Percentiles rank a stretch among this genome's conserved stretches.
Evolutionary conservation across 1,139 yeast genomes (phyloP).

Genomic region (Hanseniaspora uvarum): DNA sequence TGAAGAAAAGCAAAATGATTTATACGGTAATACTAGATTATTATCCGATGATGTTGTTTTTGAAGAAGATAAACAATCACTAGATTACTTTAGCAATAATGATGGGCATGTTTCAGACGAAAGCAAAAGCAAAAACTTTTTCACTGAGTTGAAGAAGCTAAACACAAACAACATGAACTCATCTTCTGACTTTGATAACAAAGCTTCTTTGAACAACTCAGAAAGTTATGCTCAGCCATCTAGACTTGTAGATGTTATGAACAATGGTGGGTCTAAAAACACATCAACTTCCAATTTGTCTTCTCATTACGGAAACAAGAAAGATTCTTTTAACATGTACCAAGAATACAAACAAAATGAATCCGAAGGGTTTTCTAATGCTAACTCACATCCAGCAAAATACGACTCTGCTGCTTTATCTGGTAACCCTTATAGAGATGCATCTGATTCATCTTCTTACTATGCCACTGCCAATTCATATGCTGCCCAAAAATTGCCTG

Average conservation of each 20-base stretch:
- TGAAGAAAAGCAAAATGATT: slow-evolving; percentile 25
- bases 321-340: slow-evolving; percentile 13
- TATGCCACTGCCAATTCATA: slow-evolving; percentile 14
- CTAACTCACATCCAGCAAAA: neutral
- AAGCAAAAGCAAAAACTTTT: slow-evolving; percentile 2
- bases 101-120: slow-evolving; percentile 15
- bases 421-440: neutral
- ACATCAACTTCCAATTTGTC: neutral
- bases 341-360: slow-evolving; percentile 17
- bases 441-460: slow-evolving; percentile 19
- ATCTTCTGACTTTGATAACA: slow-evolving; percentile 10
- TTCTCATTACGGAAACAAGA: neutral
- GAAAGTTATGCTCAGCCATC: slow-evolving; percentile 6
- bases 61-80: slow-evolving; percentile 1
- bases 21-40: slow-evolving; percentile 26
- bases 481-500: neutral
- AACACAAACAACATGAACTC: slow-evolving; percentile 7
- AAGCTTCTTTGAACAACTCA: slow-evolving; percentile 2
- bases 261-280: slow-evolving; percentile 5
- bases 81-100: neutral
- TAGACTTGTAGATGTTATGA: slow-evolving; percentile 12
- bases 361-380: neutral
- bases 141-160: slow-evolving; percentile 7
- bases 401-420: slow-evolving; percentile 6
- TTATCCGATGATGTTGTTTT: slow-evolving; percentile 23